Evolutionary conservation across 2,329 filamentous ascomycete species (phyloP), one percentile per base, ranked within the genome.

Genomic region (Hypoxylon sp.): DNA sequence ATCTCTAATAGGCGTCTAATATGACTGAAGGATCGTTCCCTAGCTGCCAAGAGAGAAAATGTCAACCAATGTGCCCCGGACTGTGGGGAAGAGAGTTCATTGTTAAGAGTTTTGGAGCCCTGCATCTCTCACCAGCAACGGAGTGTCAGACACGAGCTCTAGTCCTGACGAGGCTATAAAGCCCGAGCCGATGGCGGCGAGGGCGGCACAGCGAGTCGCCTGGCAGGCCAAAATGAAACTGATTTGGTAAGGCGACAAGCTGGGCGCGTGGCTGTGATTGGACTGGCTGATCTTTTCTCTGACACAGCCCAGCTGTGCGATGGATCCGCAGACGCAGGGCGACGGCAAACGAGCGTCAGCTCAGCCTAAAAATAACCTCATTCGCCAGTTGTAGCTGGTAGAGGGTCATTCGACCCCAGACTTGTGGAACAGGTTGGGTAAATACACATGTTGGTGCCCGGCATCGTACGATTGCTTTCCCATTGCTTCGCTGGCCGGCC

Each of bases 311-410:
- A 26, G 41, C 13, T 18, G 1, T 46, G 38, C 26, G n/a, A 42
- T 29, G 48, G 42, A 46, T 45, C 33, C 11, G n/a, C 24, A 40
- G n/a, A 18, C 8, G 26, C 21, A 47, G 21, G 38, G 40, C 48
- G 21, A 45, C 41, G 42, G 41, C 24, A 35, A 21, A 43, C n/a
- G n/a, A n/a, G 46, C 35, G 43, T 55, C 41, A 37, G 33, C 47
- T 24, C 18, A 35, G 37, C 37, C 48, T 62, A 62, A 55, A 43
- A 59, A 59, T 59, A 62, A 40, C 35, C 31, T n/a, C n/a, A 27
- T 10, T 31, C 13, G 5, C 18, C 23, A 26, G 37, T 41, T 23
- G 41, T 37, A n/a, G 35, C 26, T 42, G 37, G 35, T 29, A 18
- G 48, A 29, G 13, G 47, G 9, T 38, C 13, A 38, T 6, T 23